These are phyloP conservation scores for Phyllosticta citriasiana DNA, from an alignment of 2,329 filamentous ascomycete genomes.

Conservation along the genomic window DNA sequence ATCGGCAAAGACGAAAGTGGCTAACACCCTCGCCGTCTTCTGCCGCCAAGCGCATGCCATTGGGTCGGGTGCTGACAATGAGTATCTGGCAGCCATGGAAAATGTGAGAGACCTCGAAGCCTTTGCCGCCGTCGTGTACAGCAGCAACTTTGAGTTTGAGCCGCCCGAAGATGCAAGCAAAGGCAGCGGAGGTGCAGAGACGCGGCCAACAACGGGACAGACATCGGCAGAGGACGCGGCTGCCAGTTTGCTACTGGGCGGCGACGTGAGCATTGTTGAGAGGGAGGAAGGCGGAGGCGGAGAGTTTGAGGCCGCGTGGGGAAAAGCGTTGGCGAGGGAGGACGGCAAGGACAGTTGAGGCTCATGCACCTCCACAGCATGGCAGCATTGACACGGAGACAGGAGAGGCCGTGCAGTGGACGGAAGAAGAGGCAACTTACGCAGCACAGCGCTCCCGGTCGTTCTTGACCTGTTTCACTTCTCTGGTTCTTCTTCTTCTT, in stretches of 20 bases:
- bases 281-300: slow-evolving; percentile 32
- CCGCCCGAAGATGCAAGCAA: slow-evolving; percentile 22
- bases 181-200: not conserved
- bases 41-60: slow-evolving; percentile 86
- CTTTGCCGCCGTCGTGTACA: slow-evolving; percentile 80
- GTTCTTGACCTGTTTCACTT: too few species aligned
- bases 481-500: too few species aligned
- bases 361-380: not conserved
- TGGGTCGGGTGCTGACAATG: slow-evolving; percentile 50
- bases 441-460: too few species aligned
- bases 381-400: not conserved
- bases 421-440: not conserved
- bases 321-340: slow-evolving; percentile 46
- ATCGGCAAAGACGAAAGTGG: slow-evolving; percentile 59
- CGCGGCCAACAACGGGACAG: slow-evolving; percentile 13
- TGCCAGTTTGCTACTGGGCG: slow-evolving; percentile 12
- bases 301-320: slow-evolving; percentile 59
- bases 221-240: slow-evolving; percentile 1
- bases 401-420: not conserved
- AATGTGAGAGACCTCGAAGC: slow-evolving; percentile 65
- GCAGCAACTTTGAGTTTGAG: slow-evolving; percentile 61
- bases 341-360: slow-evolving; percentile 18
- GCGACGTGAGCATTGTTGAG: slow-evolving; percentile 14
- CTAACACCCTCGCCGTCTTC: slow-evolving; percentile 80
- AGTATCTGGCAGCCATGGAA: slow-evolving; percentile 58